Evolutionary conservation across 805 yeast genomes (phyloP).

Genomic region (Teunomyces barrocoloradensis): DNA sequence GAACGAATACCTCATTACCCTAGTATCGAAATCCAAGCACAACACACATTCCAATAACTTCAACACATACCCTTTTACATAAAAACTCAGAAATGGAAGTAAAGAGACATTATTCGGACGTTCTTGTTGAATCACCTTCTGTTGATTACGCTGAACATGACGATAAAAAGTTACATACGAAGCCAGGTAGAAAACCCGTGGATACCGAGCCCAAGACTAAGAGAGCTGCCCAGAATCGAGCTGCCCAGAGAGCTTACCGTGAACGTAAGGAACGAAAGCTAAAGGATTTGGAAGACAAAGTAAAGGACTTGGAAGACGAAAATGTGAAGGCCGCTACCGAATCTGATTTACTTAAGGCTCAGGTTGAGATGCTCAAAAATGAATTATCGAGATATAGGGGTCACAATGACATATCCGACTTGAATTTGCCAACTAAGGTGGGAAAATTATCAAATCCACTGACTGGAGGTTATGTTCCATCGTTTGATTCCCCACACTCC

Average conservation of each 20-base stretch:
- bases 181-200: slow-evolving; percentile 82
- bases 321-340: slow-evolving; percentile 68
- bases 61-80: no score
- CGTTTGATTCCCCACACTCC: slow-evolving; percentile 8
- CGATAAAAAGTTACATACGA: slow-evolving; percentile 40
- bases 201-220: slow-evolving; percentile 79
- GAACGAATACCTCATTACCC: no score
- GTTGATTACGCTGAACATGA: slow-evolving; percentile 22
- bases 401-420: slow-evolving; percentile 24
- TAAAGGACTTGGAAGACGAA: slow-evolving; percentile 66
- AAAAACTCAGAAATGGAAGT: slow-evolving; percentile 4
- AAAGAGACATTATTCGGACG: slow-evolving; percentile 31
- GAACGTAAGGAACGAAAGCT: slow-evolving; percentile 89
- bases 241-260: slow-evolving; percentile 97
- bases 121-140: neutral
- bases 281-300: slow-evolving; percentile 81
- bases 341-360: slow-evolving; percentile 68
- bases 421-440: slow-evolving; percentile 30
- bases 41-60: no score
- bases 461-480: slow-evolving; percentile 16
- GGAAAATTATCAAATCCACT: slow-evolving; percentile 25
- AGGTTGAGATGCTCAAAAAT: slow-evolving; percentile 67
- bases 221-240: slow-evolving; percentile 94
- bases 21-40: no score
- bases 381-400: slow-evolving; percentile 67